Conservation (phyloP, 2,329 filamentous ascomycete genomes). For the Lachnellula hyalina region DNA sequence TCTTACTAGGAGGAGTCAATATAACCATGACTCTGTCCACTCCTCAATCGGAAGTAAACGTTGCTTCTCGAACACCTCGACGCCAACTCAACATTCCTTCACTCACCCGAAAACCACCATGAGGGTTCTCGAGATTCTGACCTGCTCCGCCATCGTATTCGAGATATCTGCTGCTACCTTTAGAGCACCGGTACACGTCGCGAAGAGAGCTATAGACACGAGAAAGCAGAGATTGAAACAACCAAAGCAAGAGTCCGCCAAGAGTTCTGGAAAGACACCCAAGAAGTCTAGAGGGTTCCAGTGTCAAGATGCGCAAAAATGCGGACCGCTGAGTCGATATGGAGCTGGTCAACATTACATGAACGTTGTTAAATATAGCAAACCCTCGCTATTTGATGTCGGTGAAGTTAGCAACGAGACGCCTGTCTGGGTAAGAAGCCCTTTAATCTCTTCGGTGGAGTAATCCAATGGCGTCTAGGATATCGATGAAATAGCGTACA, state of each 20-base stretch:
- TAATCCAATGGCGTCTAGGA: background rate
- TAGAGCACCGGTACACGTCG: background rate
- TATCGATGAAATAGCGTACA: slow-evolving; percentile 7
- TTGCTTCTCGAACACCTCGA: no score
- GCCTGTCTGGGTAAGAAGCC: background rate
- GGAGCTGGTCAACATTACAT: background rate
- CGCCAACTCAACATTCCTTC: no score
- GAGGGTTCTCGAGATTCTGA: background rate
- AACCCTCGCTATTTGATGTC: background rate
- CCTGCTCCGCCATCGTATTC: background rate
- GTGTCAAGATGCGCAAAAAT: background rate
- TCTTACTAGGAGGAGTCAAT: no score
- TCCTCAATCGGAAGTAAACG: no score
- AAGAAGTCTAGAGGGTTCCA: background rate
- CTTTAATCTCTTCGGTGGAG: background rate
- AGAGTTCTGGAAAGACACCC: background rate
- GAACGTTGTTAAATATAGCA: background rate
- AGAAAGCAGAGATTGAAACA: background rate
- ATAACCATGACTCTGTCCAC: no score
- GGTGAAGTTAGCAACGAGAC: background rate
- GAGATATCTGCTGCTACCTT: background rate
- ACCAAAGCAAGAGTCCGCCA: background rate
- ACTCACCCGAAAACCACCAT: background rate
- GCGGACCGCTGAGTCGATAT: background rate
- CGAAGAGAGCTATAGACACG: background rate